Conservation (phyloP, 257 asterid genomes). For the Jasminum sambac region DNA sequence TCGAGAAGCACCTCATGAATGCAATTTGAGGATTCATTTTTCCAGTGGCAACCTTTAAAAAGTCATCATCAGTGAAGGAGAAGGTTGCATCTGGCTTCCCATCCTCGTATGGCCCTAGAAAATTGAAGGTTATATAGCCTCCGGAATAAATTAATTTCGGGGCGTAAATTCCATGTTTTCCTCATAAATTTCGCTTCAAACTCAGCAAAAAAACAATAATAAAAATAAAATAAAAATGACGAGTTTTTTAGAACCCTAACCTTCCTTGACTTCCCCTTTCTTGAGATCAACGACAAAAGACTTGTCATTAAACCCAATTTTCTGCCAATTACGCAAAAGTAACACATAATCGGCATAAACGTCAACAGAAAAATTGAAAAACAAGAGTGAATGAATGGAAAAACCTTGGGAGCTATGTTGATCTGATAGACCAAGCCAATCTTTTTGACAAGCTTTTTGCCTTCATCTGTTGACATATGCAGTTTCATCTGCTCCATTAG, state of each 20-base stretch:
- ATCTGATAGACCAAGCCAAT: slow-evolving; percentile 90
- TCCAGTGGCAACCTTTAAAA: slow-evolving; percentile 45
- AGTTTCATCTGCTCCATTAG: slow-evolving; percentile 86
- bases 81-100: slow-evolving; percentile 97
- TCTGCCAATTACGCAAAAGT: slow-evolving; percentile 36
- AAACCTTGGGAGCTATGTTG: slow-evolving; percentile 93
- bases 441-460: slow-evolving; percentile 62
- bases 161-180: not conserved
- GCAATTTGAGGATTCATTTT: slow-evolving; percentile 65
- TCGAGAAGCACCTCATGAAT: slow-evolving; percentile 46
- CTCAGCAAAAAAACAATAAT: not conserved
- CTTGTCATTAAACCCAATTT: slow-evolving; percentile 79
- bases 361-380: not conserved
- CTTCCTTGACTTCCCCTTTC: slow-evolving; percentile 89
- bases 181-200: slow-evolving; percentile 4
- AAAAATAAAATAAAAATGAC: slow-evolving; percentile 3
- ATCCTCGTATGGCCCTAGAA: slow-evolving; percentile 66
- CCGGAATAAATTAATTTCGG: not conserved
- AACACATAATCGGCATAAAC: not conserved
- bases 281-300: slow-evolving; percentile 84
- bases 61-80: slow-evolving; percentile 81
- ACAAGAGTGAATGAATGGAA: not conserved
- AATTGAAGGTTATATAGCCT: not conserved
- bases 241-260: slow-evolving; percentile 39
- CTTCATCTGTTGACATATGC: slow-evolving; percentile 77